Evolutionary conservation across 768 basidiomycete genomes (phyloP).

Genomic region (Phanerochaete carnosa): DNA sequence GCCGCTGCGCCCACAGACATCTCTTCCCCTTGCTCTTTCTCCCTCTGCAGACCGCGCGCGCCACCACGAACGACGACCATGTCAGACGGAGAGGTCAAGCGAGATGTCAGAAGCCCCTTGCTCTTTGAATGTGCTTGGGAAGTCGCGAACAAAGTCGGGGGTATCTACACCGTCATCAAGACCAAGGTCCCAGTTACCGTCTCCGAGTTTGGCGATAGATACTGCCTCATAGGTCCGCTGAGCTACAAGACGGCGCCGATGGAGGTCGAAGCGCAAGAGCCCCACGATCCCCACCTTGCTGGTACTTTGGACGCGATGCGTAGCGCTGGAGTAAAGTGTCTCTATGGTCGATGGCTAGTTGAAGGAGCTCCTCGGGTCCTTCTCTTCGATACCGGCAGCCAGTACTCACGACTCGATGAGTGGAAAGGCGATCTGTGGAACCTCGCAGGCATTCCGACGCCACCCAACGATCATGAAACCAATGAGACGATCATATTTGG

Average conservation of each 20-base stretch:
- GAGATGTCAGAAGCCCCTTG: slow-evolving; percentile 75
- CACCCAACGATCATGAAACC: slow-evolving; percentile 95
- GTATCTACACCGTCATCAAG: slow-evolving; percentile 99
- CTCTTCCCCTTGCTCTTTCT: neutral
- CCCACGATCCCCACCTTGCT: slow-evolving; percentile 75
- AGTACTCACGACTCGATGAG: slow-evolving; percentile 87
- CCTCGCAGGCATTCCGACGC: slow-evolving; percentile 94
- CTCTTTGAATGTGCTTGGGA: slow-evolving; percentile 98
- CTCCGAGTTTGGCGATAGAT: slow-evolving; percentile 91
- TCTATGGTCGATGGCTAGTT: slow-evolving; percentile 98
- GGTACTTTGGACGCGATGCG: slow-evolving; percentile 80
- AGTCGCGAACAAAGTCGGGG: slow-evolving; percentile 98
- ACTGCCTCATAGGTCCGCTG: slow-evolving; percentile 96
- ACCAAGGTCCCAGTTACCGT: slow-evolving; percentile 99
- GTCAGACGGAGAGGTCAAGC: slow-evolving; percentile 35
- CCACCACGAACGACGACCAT: slow-evolving; percentile 16
- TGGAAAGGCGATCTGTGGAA: slow-evolving; percentile 99
- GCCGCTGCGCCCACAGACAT: neutral
- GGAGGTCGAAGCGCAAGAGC: slow-evolving; percentile 96
- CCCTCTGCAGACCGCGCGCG: neutral
- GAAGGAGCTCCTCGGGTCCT: slow-evolving; percentile 95
- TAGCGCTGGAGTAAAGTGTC: slow-evolving; percentile 84
- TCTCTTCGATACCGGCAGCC: slow-evolving; percentile 91
- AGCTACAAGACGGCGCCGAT: slow-evolving; percentile 98
- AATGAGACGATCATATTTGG: slow-evolving; percentile 98